Percentiles rank a stretch among this genome's conserved stretches.
phyloP scores from a whole-genome alignment of 2,329 filamentous ascomycete genomes.

The Akanthomyces muscarius region DNA sequence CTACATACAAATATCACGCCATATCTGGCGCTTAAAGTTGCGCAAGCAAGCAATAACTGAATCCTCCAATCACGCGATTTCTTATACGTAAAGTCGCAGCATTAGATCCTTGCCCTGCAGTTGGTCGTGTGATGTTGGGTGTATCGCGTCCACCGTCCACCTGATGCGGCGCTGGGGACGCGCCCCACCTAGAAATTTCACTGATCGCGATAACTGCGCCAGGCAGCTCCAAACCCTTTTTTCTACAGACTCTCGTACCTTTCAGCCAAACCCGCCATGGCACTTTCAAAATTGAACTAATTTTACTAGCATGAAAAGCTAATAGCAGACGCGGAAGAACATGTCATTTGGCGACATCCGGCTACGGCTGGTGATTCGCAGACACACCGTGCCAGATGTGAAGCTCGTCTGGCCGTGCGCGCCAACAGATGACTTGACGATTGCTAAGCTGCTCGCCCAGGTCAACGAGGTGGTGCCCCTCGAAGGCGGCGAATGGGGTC shows the following conservation, averaged over 20 bases:
- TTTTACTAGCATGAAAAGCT: neutral
- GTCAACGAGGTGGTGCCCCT: constrained; percentile 79
- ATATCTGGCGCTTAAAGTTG: neutral
- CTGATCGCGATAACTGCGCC: constrained; percentile 3
- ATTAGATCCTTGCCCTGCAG: neutral
- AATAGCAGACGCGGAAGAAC: neutral
- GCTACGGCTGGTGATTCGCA: constrained; percentile 67
- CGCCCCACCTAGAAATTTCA: constrained; percentile 17
- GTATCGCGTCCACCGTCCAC: neutral
- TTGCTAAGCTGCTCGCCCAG: constrained; percentile 71
- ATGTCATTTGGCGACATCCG: constrained; percentile 51
- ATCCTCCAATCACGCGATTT: neutral
- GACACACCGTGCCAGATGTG: constrained; percentile 68
- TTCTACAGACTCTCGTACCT: neutral
- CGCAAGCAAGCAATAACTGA: neutral
- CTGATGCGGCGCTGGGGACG: neutral
- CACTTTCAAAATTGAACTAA: neutral
- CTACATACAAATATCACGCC: neutral
- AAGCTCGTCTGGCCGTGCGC: constrained; percentile 68
- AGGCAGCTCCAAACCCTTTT: neutral
- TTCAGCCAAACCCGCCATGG: neutral
- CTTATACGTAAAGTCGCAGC: neutral
- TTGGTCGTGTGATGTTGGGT: constrained; percentile 2
- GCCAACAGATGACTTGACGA: constrained; percentile 57
- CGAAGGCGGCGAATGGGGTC: constrained; percentile 74